Evolutionary conservation across 1,284 basidiomycete species (phyloP).

Genomic region (Ganoderma multipileum): DNA sequence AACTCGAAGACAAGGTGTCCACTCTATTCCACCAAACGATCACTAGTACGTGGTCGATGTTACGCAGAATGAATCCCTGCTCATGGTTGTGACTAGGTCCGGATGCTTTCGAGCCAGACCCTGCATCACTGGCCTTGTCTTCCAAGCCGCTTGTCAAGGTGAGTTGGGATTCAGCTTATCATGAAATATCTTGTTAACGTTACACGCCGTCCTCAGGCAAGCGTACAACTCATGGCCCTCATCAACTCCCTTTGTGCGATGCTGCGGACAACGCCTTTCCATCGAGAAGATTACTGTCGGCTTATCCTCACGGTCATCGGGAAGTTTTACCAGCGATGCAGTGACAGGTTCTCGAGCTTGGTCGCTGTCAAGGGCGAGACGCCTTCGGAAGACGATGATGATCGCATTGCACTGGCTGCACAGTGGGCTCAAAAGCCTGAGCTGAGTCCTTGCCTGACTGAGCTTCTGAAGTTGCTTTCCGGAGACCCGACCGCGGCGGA

Average conservation of each 20-base stretch:
- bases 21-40: conserved; percentile 88
- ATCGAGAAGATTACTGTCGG: conserved; percentile 93
- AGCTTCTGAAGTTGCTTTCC: conserved; percentile 50
- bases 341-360: conserved; percentile 83
- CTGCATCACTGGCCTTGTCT: conserved; percentile 66
- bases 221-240: conserved; percentile 86
- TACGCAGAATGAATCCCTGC: not conserved
- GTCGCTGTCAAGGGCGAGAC: conserved; percentile 54
- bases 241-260: conserved; percentile 94
- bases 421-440: conserved; percentile 90
- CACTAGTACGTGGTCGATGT: conserved; percentile 56
- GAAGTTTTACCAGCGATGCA: conserved; percentile 96
- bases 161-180: conserved; percentile 22
- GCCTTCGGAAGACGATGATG: conserved; percentile 46
- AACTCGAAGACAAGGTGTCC: conserved; percentile 94
- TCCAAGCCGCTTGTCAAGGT: conserved; percentile 84
- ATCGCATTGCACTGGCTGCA: conserved; percentile 70
- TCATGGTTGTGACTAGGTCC: conserved; percentile 53
- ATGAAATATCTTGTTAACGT: not conserved
- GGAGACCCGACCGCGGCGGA: conserved; percentile 52
- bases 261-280: conserved; percentile 95
- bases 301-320: conserved; percentile 95
- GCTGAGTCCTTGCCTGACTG: conserved; percentile 73
- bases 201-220: conserved; percentile 57
- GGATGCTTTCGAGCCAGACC: conserved; percentile 86